These are phyloP conservation scores for Glebionis coronaria DNA, from an alignment of 129 eudicot genomes.

Conservation along the genomic window DNA sequence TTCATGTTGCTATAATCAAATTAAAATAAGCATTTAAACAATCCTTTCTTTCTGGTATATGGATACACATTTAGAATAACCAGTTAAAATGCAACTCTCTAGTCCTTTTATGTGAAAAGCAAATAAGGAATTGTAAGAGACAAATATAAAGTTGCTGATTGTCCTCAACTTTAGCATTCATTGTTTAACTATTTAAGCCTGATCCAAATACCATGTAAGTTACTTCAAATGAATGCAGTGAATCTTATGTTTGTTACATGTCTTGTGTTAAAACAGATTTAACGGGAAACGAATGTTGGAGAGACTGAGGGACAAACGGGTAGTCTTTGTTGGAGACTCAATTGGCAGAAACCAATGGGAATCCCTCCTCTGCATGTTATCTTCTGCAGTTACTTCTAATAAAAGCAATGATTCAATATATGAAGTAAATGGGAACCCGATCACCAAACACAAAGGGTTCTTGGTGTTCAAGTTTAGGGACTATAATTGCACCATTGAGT, in stretches of 20 bases:
- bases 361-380: constrained; percentile 82
- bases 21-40: not conserved
- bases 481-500: constrained; percentile 85
- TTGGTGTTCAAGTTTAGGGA: constrained; percentile 74
- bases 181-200: not conserved
- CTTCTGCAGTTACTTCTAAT: constrained; percentile 46
- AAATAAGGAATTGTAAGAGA: not conserved
- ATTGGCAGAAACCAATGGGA: constrained; percentile 98
- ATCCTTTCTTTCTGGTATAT: too few species aligned
- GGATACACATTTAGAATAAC: too few species aligned
- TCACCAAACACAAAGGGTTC: constrained; percentile 93
- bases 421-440: constrained; percentile 91
- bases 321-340: constrained; percentile 90
- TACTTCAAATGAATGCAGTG: not conserved
- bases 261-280: constrained; percentile 43
- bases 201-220: not conserved
- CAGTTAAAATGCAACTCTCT: too few species aligned
- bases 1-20: not conserved
- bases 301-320: constrained; percentile 66
- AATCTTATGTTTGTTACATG: not conserved
- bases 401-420: constrained; percentile 55
- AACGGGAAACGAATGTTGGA: constrained; percentile 71
- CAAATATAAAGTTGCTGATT: not conserved
- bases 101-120: not conserved
- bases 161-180: not conserved